Conservation (phyloP, 1,139 yeast species). For the Tardiomyces digboiensis region DNA sequence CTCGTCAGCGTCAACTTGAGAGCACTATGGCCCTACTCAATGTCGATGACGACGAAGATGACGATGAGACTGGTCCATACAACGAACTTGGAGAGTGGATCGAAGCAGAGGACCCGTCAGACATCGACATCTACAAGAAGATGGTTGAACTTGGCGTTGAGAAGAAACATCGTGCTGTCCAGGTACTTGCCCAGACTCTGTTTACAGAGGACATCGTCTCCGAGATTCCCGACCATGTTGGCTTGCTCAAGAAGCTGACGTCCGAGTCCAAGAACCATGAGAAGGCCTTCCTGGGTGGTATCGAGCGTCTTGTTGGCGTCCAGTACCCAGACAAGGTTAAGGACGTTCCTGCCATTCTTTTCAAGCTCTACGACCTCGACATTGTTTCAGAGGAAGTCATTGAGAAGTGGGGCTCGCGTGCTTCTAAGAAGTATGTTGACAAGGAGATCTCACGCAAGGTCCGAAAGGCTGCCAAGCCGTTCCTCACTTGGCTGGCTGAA, state of each 20-base stretch:
- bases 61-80: conserved; percentile 32
- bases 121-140: conserved; percentile 87
- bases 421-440: conserved; percentile 88
- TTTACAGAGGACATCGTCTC: conserved; percentile 71
- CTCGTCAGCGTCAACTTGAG: conserved; percentile 84
- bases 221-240: conserved; percentile 69
- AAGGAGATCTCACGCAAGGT: conserved; percentile 90
- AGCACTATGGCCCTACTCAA: conserved; percentile 35
- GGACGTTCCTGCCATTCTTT: conserved; percentile 69
- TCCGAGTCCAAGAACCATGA: conserved; percentile 50
- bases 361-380: conserved; percentile 75
- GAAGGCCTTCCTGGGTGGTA: conserved; percentile 88
- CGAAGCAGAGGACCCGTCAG: conserved; percentile 50
- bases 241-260: conserved; percentile 72
- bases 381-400: conserved; percentile 76
- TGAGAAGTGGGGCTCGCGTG: conserved; percentile 81
- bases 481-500: conserved; percentile 87
- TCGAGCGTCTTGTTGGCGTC: conserved; percentile 86
- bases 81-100: conserved; percentile 92
- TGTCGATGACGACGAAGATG: conserved; percentile 29
- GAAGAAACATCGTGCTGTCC: conserved; percentile 68
- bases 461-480: conserved; percentile 93
- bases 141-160: conserved; percentile 71
- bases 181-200: conserved; percentile 85
- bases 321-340: conserved; percentile 71